A percentile compares a stretch with the other conserved stretches of the same genome.
phyloP scores from a whole-genome alignment of 768 basidiomycete species.

The Strobilomyces echinocephalus region DNA sequence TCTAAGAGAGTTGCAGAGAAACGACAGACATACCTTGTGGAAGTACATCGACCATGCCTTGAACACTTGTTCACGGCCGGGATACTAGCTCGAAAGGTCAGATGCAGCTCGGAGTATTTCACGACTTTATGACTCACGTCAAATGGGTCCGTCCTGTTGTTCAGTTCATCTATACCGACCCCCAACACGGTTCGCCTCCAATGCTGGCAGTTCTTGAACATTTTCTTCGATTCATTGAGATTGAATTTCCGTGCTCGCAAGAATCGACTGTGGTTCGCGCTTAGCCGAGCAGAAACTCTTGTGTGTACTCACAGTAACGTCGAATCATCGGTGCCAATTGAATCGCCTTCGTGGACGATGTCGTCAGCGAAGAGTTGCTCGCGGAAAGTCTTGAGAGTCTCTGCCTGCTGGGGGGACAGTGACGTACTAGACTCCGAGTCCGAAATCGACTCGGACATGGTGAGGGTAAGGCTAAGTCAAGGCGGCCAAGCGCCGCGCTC shows the following conservation, averaged over 20 bases:
- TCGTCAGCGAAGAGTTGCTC: slow-evolving; percentile 47
- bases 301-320: slow-evolving; percentile 51
- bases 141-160: slow-evolving; percentile 59
- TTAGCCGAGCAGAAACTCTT: slow-evolving; percentile 4
- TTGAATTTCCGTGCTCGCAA: slow-evolving; percentile 68
- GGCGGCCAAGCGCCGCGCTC: not conserved
- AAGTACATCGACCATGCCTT: slow-evolving; percentile 77
- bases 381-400: slow-evolving; percentile 48
- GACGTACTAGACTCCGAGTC: not conserved
- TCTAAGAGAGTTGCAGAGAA: not conserved
- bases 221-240: slow-evolving; percentile 52
- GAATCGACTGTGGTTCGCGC: slow-evolving; percentile 50
- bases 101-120: not conserved
- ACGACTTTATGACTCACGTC: slow-evolving; percentile 44
- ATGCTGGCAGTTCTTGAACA: slow-evolving; percentile 62
- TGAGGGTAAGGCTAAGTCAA: not conserved
- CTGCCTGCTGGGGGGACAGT: slow-evolving; percentile 27
- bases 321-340: slow-evolving; percentile 55
- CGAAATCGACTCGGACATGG: slow-evolving; percentile 15
- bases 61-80: slow-evolving; percentile 63
- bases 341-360: slow-evolving; percentile 55
- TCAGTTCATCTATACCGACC: slow-evolving; percentile 62
- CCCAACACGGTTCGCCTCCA: slow-evolving; percentile 66
- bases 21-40: slow-evolving; percentile 51
- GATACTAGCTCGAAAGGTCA: slow-evolving; percentile 44